Conservation (phyloP, 441 rosid species). For the Pelargonium citronellum region DNA sequence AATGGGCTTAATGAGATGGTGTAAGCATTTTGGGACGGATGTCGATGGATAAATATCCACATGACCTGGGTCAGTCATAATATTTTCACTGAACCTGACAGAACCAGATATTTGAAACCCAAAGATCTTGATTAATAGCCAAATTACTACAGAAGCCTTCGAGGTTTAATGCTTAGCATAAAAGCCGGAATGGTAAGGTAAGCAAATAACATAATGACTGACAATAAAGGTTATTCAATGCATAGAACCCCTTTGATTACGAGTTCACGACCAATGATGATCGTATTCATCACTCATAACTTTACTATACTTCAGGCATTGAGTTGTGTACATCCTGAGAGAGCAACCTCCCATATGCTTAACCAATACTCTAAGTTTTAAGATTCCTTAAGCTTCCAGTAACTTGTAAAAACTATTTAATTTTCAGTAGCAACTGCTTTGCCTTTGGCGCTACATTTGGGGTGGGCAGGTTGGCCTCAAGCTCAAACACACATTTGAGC, state of each 20-base stretch:
- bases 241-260: not conserved
- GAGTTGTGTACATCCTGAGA: not conserved
- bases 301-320: not conserved
- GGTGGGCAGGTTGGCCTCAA: not conserved
- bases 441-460: too few species aligned
- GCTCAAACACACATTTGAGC: not conserved
- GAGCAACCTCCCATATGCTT: not conserved
- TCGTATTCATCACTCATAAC: not conserved
- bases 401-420: too few species aligned
- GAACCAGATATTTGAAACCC: constrained; percentile 14
- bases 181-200: not conserved
- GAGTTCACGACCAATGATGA: too few species aligned
- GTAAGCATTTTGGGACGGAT: constrained; percentile 62
- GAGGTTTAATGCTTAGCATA: constrained; percentile 5
- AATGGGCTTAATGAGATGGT: constrained; percentile 57
- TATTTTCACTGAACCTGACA: constrained; percentile 73
- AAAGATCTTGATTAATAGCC: constrained; percentile 16
- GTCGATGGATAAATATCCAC: constrained; percentile 77
- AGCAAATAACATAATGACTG: not conserved
- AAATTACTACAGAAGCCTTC: constrained; percentile 6
- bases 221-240: not conserved
- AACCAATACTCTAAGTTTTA: not conserved
- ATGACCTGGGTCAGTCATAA: constrained; percentile 64
- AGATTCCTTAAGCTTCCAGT: not conserved
- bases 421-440: too few species aligned